A percentile compares a stretch with the other conserved stretches of the same genome.
Evolutionary conservation across 2,329 filamentous ascomycete species (phyloP).

Genomic region (Pseudophaeomoniella oleicola): DNA sequence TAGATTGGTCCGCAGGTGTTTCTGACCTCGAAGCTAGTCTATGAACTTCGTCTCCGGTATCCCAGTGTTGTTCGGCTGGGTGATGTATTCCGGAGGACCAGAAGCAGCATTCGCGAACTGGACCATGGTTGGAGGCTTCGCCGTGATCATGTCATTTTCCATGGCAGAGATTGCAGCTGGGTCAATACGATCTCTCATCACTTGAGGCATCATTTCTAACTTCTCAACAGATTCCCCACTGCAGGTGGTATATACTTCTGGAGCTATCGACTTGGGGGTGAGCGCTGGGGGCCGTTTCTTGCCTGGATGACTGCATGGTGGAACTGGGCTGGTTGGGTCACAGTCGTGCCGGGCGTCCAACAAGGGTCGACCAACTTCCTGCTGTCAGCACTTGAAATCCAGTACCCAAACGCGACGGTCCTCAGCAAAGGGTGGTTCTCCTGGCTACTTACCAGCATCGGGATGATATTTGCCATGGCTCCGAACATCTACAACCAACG

Average conservation of each 20-base stretch:
- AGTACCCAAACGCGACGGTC: slow-evolving; percentile 19
- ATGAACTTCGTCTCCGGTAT: slow-evolving; percentile 27
- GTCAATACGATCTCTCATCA: neutral
- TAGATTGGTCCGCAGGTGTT: neutral
- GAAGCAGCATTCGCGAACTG: slow-evolving; percentile 24
- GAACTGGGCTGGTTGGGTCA: slow-evolving; percentile 23
- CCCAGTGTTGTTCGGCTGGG: slow-evolving; percentile 23
- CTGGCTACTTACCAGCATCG: slow-evolving; percentile 21
- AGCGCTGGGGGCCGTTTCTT: slow-evolving; percentile 21
- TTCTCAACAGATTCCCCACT: slow-evolving; percentile 15
- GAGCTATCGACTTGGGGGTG: slow-evolving; percentile 21
- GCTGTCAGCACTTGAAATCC: slow-evolving; percentile 22
- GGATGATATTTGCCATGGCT: slow-evolving; percentile 21
- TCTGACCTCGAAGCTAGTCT: slow-evolving; percentile 4
- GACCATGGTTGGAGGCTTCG: slow-evolving; percentile 23
- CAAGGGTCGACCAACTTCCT: slow-evolving; percentile 26
- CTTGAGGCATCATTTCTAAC: neutral
- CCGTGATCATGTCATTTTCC: slow-evolving; percentile 19
- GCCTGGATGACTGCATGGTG: slow-evolving; percentile 28
- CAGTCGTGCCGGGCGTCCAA: slow-evolving; percentile 24
- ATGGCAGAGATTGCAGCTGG: slow-evolving; percentile 24
- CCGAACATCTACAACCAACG: slow-evolving; percentile 21
- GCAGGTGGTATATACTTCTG: slow-evolving; percentile 26
- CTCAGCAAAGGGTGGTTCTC: slow-evolving; percentile 22
- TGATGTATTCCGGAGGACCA: slow-evolving; percentile 25